Evolutionary conservation across 106 monocot species (phyloP), one percentile per base, ranked within the genome.

Genomic region (Dendrobium catenatum): DNA sequence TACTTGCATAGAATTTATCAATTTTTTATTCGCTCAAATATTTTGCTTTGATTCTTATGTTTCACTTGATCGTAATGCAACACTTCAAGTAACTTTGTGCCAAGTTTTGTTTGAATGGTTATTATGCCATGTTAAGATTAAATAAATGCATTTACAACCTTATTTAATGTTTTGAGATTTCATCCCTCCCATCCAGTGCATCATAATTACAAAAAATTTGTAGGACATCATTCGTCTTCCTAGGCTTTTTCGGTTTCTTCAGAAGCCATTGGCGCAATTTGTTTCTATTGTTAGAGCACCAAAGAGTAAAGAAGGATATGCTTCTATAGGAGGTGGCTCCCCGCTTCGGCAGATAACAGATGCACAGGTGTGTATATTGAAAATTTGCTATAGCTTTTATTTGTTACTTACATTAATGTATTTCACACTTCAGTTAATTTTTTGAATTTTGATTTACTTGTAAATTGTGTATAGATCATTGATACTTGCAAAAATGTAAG

Each of bases 301-400:
- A 20, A 97, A 97, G 81, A 97, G 96, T 77, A 97, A 91, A 85
- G 96, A 97, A 89, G 96, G 96, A 17, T 97, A 97, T 90, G 94
- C 96, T 83, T 92, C 96, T 31, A 97, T 97, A 58, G 96, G 96
- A 75, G 96, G 96, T 77, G 96, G 96, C 47, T 97, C 96, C 83
- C 96, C 96, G 51, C 87, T 97, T 66, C 83, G 94, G 1, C 86
- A 90, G 66, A 97, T 97, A 87, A 97, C 96, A 83, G 90, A 90
- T 85, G 89, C 90, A 73, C 96, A 97, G 88, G 96, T 72, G 84
- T 73, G 80, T 16, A 31, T 22, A 61, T 5, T 68, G 17, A 33
- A 51, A 51, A 46, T 24, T 66, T 67, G 26, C 5, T 83, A 16
- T 27, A 40, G 4, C 33, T 66, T 66, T 24, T 26, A 37, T 15